Conservation (phyloP, 2,329 filamentous ascomycete genomes). For the Phialophora tarda region DNA sequence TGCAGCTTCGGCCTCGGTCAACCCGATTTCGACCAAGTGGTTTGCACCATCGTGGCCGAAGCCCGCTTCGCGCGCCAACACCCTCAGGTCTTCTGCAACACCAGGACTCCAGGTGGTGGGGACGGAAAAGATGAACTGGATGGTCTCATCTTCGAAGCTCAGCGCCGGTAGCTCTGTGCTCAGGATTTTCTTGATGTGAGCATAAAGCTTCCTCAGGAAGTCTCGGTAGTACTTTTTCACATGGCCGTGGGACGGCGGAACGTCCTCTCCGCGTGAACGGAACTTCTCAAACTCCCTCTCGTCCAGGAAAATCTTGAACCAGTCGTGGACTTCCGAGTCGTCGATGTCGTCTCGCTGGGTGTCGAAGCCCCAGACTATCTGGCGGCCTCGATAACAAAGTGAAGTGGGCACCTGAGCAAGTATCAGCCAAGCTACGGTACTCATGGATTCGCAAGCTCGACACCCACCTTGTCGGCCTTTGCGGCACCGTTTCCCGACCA, state of each 20-base stretch:
- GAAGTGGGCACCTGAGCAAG: conserved; percentile 32
- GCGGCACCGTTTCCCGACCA: conserved; percentile 44
- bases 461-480: conserved; percentile 45
- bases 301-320: conserved; percentile 31
- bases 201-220: conserved; percentile 45
- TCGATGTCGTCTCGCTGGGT: conserved; percentile 11
- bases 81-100: conserved; percentile 46
- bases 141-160: conserved; percentile 40
- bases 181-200: conserved; percentile 43
- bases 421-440: conserved; percentile 25
- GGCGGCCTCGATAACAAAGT: conserved; percentile 12
- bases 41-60: conserved; percentile 40
- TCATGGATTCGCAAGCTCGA: conserved; percentile 17
- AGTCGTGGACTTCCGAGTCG: conserved; percentile 25
- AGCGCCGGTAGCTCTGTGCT: conserved; percentile 37
- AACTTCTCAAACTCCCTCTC: conserved; percentile 14
- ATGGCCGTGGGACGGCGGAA: conserved; percentile 36
- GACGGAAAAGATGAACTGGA: conserved; percentile 52
- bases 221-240: conserved; percentile 44
- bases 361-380: conserved; percentile 4
- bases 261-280: conserved; percentile 25
- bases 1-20: conserved; percentile 62
- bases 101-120: conserved; percentile 51
- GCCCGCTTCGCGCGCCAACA: conserved; percentile 43
- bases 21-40: conserved; percentile 52